These are phyloP conservation scores for Fusarium odoratissimum DNA, from an alignment of 2,329 filamentous ascomycete species.

Conservation along the genomic window DNA sequence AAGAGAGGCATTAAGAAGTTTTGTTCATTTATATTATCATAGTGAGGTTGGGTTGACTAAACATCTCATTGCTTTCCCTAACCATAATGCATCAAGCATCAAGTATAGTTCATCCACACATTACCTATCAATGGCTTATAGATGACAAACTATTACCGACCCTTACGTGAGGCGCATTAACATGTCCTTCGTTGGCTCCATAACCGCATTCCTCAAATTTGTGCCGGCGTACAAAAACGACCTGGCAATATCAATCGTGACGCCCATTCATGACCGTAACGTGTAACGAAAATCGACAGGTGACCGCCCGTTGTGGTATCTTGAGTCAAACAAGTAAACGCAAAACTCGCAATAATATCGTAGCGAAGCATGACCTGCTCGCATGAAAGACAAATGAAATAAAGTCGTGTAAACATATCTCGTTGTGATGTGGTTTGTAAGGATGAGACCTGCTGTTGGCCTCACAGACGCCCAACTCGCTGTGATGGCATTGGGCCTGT, in stretches of 20 bases:
- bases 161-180: slow-evolving; percentile 20
- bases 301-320: slow-evolving; percentile 47
- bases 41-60: slow-evolving; percentile 5
- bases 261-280: slow-evolving; percentile 46
- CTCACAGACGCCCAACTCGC: slow-evolving; percentile 14
- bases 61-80: slow-evolving; percentile 16
- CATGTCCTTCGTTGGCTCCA: slow-evolving; percentile 32
- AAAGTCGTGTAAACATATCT: slow-evolving; percentile 17
- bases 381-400: slow-evolving; percentile 18
- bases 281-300: slow-evolving; percentile 37
- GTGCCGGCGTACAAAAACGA: slow-evolving; percentile 13
- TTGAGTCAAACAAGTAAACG: slow-evolving; percentile 37
- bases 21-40: slow-evolving; percentile 11
- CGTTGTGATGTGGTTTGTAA: neutral
- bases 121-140: slow-evolving; percentile 18
- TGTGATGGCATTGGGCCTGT: slow-evolving; percentile 54
- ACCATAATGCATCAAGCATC: slow-evolving; percentile 33
- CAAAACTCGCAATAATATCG: slow-evolving; percentile 11
- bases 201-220: slow-evolving; percentile 15
- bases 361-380: slow-evolving; percentile 2
- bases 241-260: slow-evolving; percentile 34
- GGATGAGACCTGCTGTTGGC: neutral
- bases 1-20: neutral
- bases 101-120: slow-evolving; percentile 24
- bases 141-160: slow-evolving; percentile 30